Base-by-base conservation (phyloP, 2,329 filamentous ascomycete species). In the Penicillium sp. region DNA sequence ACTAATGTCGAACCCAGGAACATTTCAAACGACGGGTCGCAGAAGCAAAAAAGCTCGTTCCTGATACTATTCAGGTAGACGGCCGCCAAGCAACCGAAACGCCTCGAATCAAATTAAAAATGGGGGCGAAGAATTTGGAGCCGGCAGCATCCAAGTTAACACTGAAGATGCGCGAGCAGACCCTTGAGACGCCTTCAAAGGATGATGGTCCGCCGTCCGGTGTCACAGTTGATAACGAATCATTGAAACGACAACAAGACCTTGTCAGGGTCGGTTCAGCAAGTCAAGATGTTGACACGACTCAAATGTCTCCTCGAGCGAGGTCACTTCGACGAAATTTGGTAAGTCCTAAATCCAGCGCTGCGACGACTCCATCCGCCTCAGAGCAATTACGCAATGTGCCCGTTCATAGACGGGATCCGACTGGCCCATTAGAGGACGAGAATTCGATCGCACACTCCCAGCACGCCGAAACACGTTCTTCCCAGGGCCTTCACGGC, bases 31-130 rank as follows among this genome's bases (percentile, higher is more conserved):
- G 81, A 38, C 79, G 88, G 49, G 71, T 95, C 33, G 83, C 82
- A 57, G 81, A 89, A 64, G 90, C 90, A 9, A 90, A 88, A 69
- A 81, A 81, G 43, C 81, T 81, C 51, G 88, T 93, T 16, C 79
- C 82, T 45, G 88, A 94, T 70, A 87, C 90, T 13, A 43, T 58
- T 58, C 55, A 71, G 58, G 52, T 64, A 61, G 60, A 64, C 60
- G 55, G 60, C 45, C 52, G 66, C 42, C 63, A 61, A 46, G 76
- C 82, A 1, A 84, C 62, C 46, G 76, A 82, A 1, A 84, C 86
- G 63, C 84, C 88, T 33, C 90, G 90, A 66, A 88, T 95, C 64
- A 95, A 91, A 72, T 79, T 96, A 51, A 92, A 89, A 70, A 81
- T 90, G 65, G 78, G 81, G 38, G 63, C 69, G 52, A 54, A 61